Conservation (phyloP, 2,329 filamentous ascomycete genomes). For the Aspergillus nomiae region DNA sequence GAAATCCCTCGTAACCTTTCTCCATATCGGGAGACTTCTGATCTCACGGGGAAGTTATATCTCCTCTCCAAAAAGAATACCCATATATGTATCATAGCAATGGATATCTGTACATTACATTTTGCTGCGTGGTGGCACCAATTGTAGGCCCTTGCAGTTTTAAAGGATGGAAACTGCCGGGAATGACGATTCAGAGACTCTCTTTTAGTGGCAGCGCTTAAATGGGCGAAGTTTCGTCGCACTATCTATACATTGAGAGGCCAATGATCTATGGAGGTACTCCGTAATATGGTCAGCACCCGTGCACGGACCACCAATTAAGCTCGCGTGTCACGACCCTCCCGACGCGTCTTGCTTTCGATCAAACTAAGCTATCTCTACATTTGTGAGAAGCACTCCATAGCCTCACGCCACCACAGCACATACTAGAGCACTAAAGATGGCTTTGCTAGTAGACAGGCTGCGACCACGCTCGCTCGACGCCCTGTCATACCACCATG, state of each 20-base stretch:
- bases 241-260: neutral
- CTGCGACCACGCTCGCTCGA: constrained; percentile 56
- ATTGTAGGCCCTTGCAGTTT: neutral
- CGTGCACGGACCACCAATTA: constrained; percentile 42
- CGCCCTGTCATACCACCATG: constrained; percentile 78
- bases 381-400: neutral
- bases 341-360: constrained; percentile 34
- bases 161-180: neutral
- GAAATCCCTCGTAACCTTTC: neutral
- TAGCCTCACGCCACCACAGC: neutral
- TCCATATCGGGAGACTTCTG: neutral
- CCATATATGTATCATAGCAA: neutral
- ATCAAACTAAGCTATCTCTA: constrained; percentile 12
- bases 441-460: constrained; percentile 68
- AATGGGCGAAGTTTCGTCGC: neutral
- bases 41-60: neutral
- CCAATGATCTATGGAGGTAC: neutral
- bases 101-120: constrained; percentile 6
- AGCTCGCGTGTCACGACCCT: constrained; percentile 35
- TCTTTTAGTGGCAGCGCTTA: neutral
- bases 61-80: constrained; percentile 10
- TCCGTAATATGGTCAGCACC: constrained; percentile 6
- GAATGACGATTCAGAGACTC: too few species aligned
- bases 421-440: constrained; percentile 33
- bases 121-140: neutral